A percentile compares a stretch with the other conserved stretches of the same genome.
These are phyloP conservation scores for Jamesozyma spencerorum DNA, from an alignment of 805 yeast species.

Conservation along the genomic window DNA sequence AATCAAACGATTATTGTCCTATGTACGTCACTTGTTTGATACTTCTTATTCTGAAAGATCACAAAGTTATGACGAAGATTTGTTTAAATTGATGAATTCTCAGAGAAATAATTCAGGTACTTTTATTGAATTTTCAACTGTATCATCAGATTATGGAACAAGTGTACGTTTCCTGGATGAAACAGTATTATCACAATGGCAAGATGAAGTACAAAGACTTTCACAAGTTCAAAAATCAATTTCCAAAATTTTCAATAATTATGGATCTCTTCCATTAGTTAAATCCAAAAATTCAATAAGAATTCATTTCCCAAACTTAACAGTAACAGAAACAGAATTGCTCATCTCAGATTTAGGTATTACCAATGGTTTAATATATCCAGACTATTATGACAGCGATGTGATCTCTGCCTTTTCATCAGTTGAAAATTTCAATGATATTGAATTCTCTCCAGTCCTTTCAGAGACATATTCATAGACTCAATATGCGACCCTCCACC, in stretches of 20 bases:
- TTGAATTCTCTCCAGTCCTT: slow-evolving; percentile 1
- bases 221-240: slow-evolving; percentile 14
- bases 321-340: slow-evolving; percentile 44
- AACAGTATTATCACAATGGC: slow-evolving; percentile 3
- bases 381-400: slow-evolving; percentile 1
- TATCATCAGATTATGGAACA: slow-evolving; percentile 24
- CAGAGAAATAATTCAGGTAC: slow-evolving; percentile 32
- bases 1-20: slow-evolving; percentile 39
- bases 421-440: neutral
- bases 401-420: neutral
- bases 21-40: neutral
- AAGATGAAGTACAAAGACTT: slow-evolving; percentile 2
- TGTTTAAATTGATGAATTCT: slow-evolving; percentile 24
- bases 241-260: slow-evolving; percentile 36
- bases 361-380: slow-evolving; percentile 43
- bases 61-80: slow-evolving; percentile 9
- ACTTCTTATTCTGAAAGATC: neutral
- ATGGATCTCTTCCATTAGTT: slow-evolving; percentile 60
- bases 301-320: slow-evolving; percentile 67
- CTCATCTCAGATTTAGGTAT: slow-evolving; percentile 53
- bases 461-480: slow-evolving; percentile 1
- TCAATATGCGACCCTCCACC: too few relatives aligned
- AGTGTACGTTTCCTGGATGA: slow-evolving; percentile 1
- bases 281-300: slow-evolving; percentile 36
- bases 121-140: slow-evolving; percentile 49